Base-by-base conservation (phyloP, 805 yeast species). In the Yarrowia keelungensis region DNA sequence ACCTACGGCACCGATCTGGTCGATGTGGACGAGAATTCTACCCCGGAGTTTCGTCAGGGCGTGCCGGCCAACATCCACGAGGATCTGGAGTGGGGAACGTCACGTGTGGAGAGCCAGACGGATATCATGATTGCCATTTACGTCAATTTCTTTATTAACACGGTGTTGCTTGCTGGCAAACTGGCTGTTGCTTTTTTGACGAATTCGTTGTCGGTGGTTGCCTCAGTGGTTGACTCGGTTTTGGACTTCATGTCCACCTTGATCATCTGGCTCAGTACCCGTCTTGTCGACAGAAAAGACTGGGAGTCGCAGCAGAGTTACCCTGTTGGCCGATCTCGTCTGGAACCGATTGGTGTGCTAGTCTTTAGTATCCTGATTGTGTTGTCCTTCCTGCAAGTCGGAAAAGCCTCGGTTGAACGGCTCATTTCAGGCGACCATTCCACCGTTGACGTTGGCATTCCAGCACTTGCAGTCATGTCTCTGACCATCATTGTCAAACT, bases 281-380 rank as follows among this genome's bases (percentile, higher is more conserved):
- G 73, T 9, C 71, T 77, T 42, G 81, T 79, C 10, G 80, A 75
- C 42, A 76, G 74, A 5, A 77, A 80, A 11, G 83, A 84, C 73
- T 83, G 87, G 82, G 79, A 81, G 66, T 79, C 84, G 2, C 72
- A 72, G 54, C 77, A 75, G 59, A 70, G 75, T 19, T 79, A 84
- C 72, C 96, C 96, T 0, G 85, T 90, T 32, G 96, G 96, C 2
- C 80, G 90, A 58, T 82, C 87, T 46, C 83, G 92, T 70, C 79
- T 90, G 46, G 95, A 90, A 74, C 96, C 96, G 0, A 81, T 90
- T 69, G 95, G 96, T 0, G 89, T 90, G 16, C 80, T 90, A 69
- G 86, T 90, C 1, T 90, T 90, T 74, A 87, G 92, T 0, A 82
- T 89, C 47, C 81, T 90, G 46, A 90, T 90, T 71, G 86, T 90